Evolutionary conservation across 371 early-diverging fungal genomes (phyloP), one percentile per base, ranked within the genome.

Genomic region (Batkoa obscura): DNA sequence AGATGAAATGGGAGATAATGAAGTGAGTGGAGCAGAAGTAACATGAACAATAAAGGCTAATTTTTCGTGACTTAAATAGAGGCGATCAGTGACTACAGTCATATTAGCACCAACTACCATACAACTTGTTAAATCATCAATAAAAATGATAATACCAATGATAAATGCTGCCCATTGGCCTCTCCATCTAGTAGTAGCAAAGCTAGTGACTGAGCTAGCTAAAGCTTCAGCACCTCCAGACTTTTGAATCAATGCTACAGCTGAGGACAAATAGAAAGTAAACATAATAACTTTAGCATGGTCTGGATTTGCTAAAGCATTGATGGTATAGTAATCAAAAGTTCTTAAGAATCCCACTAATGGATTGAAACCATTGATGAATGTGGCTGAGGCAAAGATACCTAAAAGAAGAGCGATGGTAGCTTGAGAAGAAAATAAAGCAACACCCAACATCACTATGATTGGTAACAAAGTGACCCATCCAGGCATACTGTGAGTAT

Each of bases 311-410:
- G 49, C 50, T 42, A 57, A 33, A 32, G 57, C 48, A 10, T 36
- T 23, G 9, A 57, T 42, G 39, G 34, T 57, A 32, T 57, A 57
- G 38, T 48, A 35, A 42, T 57, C 57, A 2, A 49, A 30, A 8
- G 50, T 49, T 10, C 57, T 34, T 32, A 57, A 37, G 30, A 57
- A 41, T 15, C 57, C 57, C 4, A 36, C 30, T 2, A 50, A 2
- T n/a, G 57, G 57, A 37, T 57, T 57, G 50, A 49, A 50, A 15
- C 48, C 48, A 33, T 57, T 57, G 34, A 57, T 57, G 34, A 57
- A 50, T 12, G 39, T 49, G 5, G 50, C 50, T 2, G 57, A 48
- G 8, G 36, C 4, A 33, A 57, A 57, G 5, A 57, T 41, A 50
- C 57, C 57, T 5, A 47, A 35, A 15, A 57, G 23, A 2, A 57